Base-by-base conservation (phyloP, 176 grass and related monocot species). In the Ananas comosus region DNA sequence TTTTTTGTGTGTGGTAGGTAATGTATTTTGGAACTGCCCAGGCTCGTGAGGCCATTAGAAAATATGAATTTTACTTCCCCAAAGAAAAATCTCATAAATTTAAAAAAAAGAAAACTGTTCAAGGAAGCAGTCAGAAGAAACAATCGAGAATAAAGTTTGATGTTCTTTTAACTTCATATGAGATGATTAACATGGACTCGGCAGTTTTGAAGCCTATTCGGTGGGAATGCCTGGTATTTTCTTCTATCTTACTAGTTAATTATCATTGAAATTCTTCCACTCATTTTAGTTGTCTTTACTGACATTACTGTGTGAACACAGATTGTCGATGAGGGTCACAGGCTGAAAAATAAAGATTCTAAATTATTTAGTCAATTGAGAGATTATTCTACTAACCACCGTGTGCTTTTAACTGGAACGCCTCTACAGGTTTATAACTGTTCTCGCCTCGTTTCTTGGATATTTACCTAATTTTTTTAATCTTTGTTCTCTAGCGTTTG, bases 101-200 rank as follows among this genome's bases (percentile, higher is more conserved):
- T 23, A 99, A 99, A 80, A 94, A 93, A 70, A 94, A 80, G 80
- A 91, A 88, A 83, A 42, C 74, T 72, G 67, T 69, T 77, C 79
- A 82, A 52, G 70, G 72, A 74, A 86, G 49, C 65, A 88, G 78
- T 70, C 79, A 80, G 59, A 94, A 77, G 48, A 99, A 80, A 75
- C 87, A 94, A 63, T 83, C 87, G 51, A 90, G 85, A 79, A 89
- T 94, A 82, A 99, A 93, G 53, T 99, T 99, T 85, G 90, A 99
- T 78, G 95, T 99, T 68, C 91, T 99, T 68, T 78, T 99, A 74
- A 99, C 95, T 71, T 94, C 95, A 75, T 99, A 99, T 80, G 95
- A 99, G 85, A 99, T 99, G 95, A 91, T 99, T 74, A 99, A 99
- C 78, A 99, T 99, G 95, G 95, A 99, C 52, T 99, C 95, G 4